A percentile compares a stretch with the other conserved stretches of the same genome.
Evolutionary conservation across 2,329 filamentous ascomycete genomes (phyloP).

Genomic region (Colletotrichum abscissum): DNA sequence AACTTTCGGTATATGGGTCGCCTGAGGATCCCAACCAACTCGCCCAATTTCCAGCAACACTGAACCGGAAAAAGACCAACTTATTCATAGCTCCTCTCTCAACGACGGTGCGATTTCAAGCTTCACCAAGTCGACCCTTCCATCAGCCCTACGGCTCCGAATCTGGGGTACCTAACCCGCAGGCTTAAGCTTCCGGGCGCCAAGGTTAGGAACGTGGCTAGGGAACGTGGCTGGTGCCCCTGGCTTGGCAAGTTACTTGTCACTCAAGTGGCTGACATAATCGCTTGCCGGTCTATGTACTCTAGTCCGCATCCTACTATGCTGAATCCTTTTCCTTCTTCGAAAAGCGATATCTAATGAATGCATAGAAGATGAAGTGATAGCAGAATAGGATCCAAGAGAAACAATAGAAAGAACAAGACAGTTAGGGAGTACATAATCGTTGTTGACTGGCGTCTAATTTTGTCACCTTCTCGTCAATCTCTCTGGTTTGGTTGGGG

Average conservation of each 20-base stretch:
- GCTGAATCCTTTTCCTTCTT: too few relatives aligned
- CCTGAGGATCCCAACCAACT: not conserved
- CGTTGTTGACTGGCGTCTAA: not conserved
- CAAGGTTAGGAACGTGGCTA: slow-evolving; percentile 33
- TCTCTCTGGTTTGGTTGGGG: not conserved
- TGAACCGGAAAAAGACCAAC: not conserved
- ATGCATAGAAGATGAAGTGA: too few relatives aligned
- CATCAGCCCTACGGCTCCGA: slow-evolving; percentile 35
- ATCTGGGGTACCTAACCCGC: slow-evolving; percentile 35
- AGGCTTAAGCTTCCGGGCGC: slow-evolving; percentile 25
- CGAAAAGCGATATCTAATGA: too few relatives aligned
- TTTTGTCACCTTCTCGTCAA: not conserved
- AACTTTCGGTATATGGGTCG: not conserved
- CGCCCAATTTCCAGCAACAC: not conserved
- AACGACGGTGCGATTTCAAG: slow-evolving; percentile 17
- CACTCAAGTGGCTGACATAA: not conserved
- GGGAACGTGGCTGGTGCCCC: slow-evolving; percentile 28
- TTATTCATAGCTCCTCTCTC: not conserved
- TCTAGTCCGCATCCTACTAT: too few relatives aligned
- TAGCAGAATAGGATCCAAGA: too few relatives aligned
- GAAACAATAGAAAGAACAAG: too few relatives aligned
- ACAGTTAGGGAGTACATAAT: too few relatives aligned
- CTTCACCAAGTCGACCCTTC: slow-evolving; percentile 29
- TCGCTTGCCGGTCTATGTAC: too few relatives aligned
- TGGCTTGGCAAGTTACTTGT: not conserved